A percentile compares a stretch with the other conserved stretches of the same genome.
Evolutionary conservation across 495 filamentous ascomycete species (phyloP).

Genomic region (Apiosordaria backusii): DNA sequence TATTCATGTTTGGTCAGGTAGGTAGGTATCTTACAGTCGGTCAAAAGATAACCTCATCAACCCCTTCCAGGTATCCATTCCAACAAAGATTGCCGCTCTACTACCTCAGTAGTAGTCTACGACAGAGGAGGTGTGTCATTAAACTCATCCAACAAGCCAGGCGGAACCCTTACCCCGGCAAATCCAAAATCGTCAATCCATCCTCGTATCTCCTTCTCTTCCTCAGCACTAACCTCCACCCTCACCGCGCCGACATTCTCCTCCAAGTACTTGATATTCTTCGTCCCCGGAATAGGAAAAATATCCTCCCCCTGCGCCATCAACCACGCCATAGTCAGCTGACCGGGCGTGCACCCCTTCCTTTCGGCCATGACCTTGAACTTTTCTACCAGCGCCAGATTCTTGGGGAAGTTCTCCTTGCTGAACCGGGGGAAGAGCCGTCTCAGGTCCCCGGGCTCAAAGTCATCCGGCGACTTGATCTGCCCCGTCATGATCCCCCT

Average conservation of each 20-base stretch:
- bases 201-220: conserved; percentile 43
- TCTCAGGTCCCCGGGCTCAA: conserved; percentile 42
- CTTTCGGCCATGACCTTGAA: conserved; percentile 44
- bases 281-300: conserved; percentile 57
- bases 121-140: conserved; percentile 22
- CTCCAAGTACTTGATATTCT: conserved; percentile 53
- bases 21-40: no score
- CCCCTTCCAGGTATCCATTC: no score
- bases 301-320: conserved; percentile 55
- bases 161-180: conserved; percentile 14
- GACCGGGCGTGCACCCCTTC: conserved; percentile 46
- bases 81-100: no score
- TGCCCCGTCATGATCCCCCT: conserved; percentile 46
- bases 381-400: conserved; percentile 48
- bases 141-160: conserved; percentile 22
- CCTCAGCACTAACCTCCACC: conserved; percentile 42
- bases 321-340: conserved; percentile 56
- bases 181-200: conserved; percentile 16
- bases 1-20: no score
- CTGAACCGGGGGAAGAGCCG: conserved; percentile 41
- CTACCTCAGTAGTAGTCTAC: background rate
- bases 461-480: conserved; percentile 32
- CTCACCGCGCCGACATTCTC: conserved; percentile 52
- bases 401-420: conserved; percentile 54
- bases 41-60: no score